Evolutionary conservation across 2,329 filamentous ascomycete genomes (phyloP).

Genomic region (Colletotrichum ledebouriae): DNA sequence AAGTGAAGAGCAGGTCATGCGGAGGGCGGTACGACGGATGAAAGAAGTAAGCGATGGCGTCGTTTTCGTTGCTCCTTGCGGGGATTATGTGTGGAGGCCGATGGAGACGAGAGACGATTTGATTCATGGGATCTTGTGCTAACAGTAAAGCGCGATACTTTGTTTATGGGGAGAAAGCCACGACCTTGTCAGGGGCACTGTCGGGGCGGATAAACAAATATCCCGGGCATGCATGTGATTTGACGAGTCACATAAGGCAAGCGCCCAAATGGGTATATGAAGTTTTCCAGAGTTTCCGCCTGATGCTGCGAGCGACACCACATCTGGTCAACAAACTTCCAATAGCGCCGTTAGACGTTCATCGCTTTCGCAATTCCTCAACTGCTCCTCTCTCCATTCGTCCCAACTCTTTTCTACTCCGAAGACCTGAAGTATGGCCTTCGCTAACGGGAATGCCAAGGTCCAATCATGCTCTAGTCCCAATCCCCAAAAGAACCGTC

Average conservation of each 20-base stretch:
- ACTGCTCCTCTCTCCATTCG: not conserved
- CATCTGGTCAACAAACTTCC: not conserved
- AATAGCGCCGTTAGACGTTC: not conserved
- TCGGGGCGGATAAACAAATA: not conserved
- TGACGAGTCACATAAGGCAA: no score
- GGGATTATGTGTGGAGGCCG: not conserved
- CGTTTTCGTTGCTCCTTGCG: not conserved
- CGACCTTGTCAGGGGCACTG: not conserved
- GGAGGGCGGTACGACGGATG: not conserved
- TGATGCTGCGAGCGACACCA: not conserved
- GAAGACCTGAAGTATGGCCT: slow-evolving; percentile 24
- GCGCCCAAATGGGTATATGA: no score
- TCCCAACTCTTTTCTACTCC: no score
- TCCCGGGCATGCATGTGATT: not conserved
- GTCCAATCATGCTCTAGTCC: slow-evolving; percentile 42
- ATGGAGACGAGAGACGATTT: not conserved
- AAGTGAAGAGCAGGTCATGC: not conserved
- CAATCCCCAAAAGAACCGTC: slow-evolving; percentile 45
- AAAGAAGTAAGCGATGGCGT: not conserved
- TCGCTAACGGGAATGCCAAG: slow-evolving; percentile 43
- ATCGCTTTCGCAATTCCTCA: not conserved
- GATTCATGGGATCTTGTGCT: not conserved
- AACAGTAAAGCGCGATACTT: not conserved
- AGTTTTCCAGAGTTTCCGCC: no score
- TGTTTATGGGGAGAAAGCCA: not conserved